phyloP scores from a whole-genome alignment of 2,329 filamentous ascomycete genomes.

The Xylariaceae sp. region DNA sequence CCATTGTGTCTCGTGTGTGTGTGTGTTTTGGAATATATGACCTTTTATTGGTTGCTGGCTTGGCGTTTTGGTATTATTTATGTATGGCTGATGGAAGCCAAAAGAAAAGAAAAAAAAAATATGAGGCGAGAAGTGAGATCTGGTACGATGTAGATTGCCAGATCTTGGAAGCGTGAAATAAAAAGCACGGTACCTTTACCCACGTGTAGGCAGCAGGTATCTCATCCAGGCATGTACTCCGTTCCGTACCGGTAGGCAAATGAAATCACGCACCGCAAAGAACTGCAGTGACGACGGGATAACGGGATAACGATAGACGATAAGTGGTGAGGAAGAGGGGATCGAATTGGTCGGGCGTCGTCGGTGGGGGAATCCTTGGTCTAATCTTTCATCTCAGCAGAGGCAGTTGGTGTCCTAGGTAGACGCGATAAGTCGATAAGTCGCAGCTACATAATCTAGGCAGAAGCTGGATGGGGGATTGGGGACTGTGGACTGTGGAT shows the following conservation, averaged over 20 bases:
- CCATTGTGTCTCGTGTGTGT: constrained; percentile 15
- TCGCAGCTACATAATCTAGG: background rate
- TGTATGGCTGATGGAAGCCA: background rate
- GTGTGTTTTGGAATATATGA: too few relatives aligned
- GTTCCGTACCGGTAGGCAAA: background rate
- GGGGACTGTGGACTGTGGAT: background rate
- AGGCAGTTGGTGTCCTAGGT: background rate
- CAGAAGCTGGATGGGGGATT: too few relatives aligned
- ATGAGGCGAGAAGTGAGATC: too few relatives aligned
- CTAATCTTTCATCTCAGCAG: background rate
- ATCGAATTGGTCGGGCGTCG: background rate
- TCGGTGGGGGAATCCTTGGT: background rate
- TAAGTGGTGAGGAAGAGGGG: background rate
- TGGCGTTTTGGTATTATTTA: background rate
- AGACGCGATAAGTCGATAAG: background rate
- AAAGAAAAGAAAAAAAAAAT: background rate
- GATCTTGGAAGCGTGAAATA: background rate
- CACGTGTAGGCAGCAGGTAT: background rate
- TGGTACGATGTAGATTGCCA: background rate
- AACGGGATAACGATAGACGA: background rate
- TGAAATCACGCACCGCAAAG: background rate
- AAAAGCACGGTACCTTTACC: background rate
- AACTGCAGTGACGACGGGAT: background rate
- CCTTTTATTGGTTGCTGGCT: constrained; percentile 3
- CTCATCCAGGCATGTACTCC: background rate